Base-by-base conservation (phyloP, 305 asterid species). In the Galium porrigens region DNA sequence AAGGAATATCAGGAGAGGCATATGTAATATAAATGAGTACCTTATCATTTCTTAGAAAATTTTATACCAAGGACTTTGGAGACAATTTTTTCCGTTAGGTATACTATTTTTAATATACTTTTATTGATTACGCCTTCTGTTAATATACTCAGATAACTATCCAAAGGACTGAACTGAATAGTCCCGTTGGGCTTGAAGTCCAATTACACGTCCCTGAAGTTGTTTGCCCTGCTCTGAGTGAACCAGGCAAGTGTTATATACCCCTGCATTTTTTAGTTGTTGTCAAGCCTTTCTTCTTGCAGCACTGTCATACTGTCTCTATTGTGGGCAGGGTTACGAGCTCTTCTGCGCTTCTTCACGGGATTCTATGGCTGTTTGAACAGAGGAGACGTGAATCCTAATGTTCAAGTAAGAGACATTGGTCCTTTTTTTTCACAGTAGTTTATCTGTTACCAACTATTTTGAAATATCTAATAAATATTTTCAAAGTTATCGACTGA, bases 1-100 rank as follows among this genome's bases (percentile, higher is more conserved):
- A 94, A 78, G 99, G 97, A 68, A 79, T 94, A 76, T 87, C 96
- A 7, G 99, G 99, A 69, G 99, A 89, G 78, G 99, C 99, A 70
- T 61, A 77, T 83, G 97, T 94, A 89, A 77, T 70, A 86, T 56
- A 61, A 46, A 65, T 64, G 54, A 20, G 22, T 18, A 44, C 66
- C 17, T 61, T 34, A 25, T 4, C 15, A n/a, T 6, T 64, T 64
- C n/a, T n/a, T 5, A 49, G 44, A 63, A 30, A 64, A 64, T 30
- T 63, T 48, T 49, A 30, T 25, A 20, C 57, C 63, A n/a, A 22
- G 48, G 30, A 61, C 58, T 2, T 8, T 33, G 12, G 33, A 12
- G 63, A 52, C 20, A 0, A 42, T 7, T 6, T 4, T 44, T 54
- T 29, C 48, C 42, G 10, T 52, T 5, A 17, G 1, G 18, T 18